Evolutionary conservation across 306 rosid genomes (phyloP), one percentile per base, ranked within the genome.

Genomic region (Vachellia collinsii): DNA sequence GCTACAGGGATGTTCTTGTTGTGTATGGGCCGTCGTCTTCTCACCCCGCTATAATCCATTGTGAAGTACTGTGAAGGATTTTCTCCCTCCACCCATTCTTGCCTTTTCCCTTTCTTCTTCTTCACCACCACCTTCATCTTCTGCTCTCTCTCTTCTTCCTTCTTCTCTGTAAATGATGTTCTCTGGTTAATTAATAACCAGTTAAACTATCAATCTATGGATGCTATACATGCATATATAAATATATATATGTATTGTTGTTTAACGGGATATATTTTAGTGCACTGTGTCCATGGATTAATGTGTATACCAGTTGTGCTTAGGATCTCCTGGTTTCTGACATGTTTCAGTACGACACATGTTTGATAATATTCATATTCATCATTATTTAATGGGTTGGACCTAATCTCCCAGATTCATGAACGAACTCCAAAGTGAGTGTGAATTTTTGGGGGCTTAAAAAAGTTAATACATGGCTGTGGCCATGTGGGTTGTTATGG

Each of bases 11-110:
- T 22, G 46, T 89, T 54, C 83, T 89, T 90, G 96, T 94, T 94
- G 68, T 94, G 96, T 65, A 90, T 81, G 36, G 97, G 97, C 72
- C 87, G 94, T 61, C 94, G 79, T 76, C 91, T 82, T 89, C 76
- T 89, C 3, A 89, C 90, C 0, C 54, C 22, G 19, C 79, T 23
- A 65, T 94, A 94, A 84, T 92, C 98, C 96, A 88, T 91, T 12
- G 94, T 88, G 71, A 90, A 88, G 80, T 77, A 77, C 69, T 76
- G 67, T 54, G 92, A 81, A 69, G 83, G 77, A 74, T 88, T 91
- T 17, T 72, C 85, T 19, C 43, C 72, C 11, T 89, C 89, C 72
- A 44, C 67, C 91, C 89, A 75, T 77, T 86, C 93, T 68, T 81
- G 82, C 85, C 83, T 78, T 85, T 10, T 56, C 63, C 63, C 63